These are phyloP conservation scores for Saccharomycopsis fermentans DNA, from an alignment of 805 yeast species.

Conservation along the genomic window DNA sequence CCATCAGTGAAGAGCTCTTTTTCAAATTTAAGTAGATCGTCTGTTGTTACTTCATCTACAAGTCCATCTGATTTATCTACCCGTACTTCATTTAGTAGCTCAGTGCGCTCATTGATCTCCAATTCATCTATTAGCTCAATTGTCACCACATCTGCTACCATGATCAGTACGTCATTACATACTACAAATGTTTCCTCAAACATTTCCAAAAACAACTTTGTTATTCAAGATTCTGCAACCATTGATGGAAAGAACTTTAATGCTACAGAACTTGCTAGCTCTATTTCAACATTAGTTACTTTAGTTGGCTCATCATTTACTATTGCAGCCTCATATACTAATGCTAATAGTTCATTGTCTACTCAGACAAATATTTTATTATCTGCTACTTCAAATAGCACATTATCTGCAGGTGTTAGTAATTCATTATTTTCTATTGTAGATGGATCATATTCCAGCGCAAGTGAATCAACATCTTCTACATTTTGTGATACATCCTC, in stretches of 20 bases:
- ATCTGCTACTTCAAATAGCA: background rate
- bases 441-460: background rate
- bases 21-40: background rate
- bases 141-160: background rate
- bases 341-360: no score
- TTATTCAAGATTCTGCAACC: background rate
- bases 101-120: background rate
- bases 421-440: background rate
- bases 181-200: background rate
- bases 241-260: no score
- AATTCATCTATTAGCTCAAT: background rate
- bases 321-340: no score
- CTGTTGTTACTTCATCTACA: background rate
- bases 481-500: background rate
- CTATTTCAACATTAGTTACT: no score
- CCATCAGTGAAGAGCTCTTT: background rate
- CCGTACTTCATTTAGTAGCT: background rate
- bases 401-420: background rate
- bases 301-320: no score
- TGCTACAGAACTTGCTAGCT: no score
- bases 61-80: background rate
- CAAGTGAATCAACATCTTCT: background rate
- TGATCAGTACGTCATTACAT: background rate
- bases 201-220: background rate
- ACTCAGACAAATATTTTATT: no score